Conservation (phyloP, 176 grass and related monocot genomes). For the Chloris gayana region DNA sequence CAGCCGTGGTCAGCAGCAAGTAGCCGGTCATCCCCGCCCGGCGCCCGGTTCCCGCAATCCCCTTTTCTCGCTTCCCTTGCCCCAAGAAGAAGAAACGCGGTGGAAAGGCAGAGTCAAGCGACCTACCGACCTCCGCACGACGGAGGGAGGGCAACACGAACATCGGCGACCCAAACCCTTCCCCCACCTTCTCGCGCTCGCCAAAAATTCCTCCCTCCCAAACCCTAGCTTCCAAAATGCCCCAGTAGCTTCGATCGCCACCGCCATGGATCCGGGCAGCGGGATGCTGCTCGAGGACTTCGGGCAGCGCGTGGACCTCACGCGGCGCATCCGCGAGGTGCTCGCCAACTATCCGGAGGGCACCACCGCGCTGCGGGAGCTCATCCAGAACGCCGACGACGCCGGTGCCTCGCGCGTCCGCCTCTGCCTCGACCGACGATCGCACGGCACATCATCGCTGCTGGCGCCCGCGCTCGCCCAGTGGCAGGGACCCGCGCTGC, state of each 20-base stretch:
- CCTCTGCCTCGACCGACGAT: constrained; percentile 91
- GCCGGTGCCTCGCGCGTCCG: constrained; percentile 75
- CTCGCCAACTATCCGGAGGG: constrained; percentile 87
- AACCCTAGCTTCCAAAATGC: constrained; percentile 36
- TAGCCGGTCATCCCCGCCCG: background rate
- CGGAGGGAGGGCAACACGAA: background rate
- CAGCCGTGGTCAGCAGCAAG: background rate
- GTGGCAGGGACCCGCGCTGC: constrained; percentile 91
- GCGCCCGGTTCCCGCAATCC: constrained; percentile 2
- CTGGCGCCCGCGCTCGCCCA: constrained; percentile 73
- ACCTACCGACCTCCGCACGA: constrained; percentile 10
- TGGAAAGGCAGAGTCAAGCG: constrained; percentile 31
- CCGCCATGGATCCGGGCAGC: constrained; percentile 27
- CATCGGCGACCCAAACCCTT: constrained; percentile 28
- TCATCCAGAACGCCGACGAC: constrained; percentile 82
- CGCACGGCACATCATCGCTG: constrained; percentile 57
- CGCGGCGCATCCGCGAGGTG: constrained; percentile 85
- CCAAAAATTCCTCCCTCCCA: background rate
- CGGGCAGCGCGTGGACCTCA: constrained; percentile 83
- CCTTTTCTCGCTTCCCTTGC: background rate
- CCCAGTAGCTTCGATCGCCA: background rate
- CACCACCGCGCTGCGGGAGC: constrained; percentile 80
- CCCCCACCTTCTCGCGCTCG: background rate
- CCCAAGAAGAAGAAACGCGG: constrained; percentile 25
- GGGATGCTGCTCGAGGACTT: constrained; percentile 79